A percentile compares a stretch with the other conserved stretches of the same genome.
Evolutionary conservation across 2,329 filamentous ascomycete species (phyloP).

Genomic region (Botrytis squamosa): DNA sequence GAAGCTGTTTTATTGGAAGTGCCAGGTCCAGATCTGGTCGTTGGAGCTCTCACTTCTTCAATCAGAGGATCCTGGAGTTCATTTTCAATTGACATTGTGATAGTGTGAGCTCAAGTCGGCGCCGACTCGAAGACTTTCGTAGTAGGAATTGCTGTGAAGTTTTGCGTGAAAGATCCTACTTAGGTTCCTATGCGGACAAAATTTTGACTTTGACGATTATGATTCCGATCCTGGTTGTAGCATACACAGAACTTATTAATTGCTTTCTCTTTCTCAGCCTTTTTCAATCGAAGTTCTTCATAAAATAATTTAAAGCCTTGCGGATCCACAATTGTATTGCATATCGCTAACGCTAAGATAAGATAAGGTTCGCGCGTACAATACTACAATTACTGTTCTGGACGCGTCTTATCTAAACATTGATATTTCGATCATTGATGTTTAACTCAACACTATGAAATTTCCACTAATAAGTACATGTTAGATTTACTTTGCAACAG

Average conservation of each 20-base stretch:
- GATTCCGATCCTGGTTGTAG: neutral
- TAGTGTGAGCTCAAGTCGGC: neutral
- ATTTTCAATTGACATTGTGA: constrained; percentile 33
- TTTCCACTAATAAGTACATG: neutral
- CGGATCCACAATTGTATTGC: neutral
- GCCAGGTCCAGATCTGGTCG: constrained; percentile 27
- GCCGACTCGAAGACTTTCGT: neutral
- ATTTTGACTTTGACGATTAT: neutral
- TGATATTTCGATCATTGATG: neutral
- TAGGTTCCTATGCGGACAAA: neutral
- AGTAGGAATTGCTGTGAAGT: neutral
- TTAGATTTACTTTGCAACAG: neutral
- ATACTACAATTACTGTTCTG: neutral
- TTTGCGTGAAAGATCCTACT: neutral
- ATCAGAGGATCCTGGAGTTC: constrained; percentile 37
- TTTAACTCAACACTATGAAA: neutral
- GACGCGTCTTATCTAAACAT: constrained; percentile 12
- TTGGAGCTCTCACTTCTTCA: constrained; percentile 32
- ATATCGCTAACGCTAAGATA: constrained; percentile 18
- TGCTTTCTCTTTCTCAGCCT: neutral
- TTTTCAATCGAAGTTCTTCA: neutral
- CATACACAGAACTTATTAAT: neutral
- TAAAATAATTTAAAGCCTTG: constrained; percentile 17
- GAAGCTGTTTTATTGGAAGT: constrained; percentile 17
- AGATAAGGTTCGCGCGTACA: constrained; percentile 12